Conservation (phyloP, 2,329 filamentous ascomycete genomes). For the Chaetothyriales sp. region DNA sequence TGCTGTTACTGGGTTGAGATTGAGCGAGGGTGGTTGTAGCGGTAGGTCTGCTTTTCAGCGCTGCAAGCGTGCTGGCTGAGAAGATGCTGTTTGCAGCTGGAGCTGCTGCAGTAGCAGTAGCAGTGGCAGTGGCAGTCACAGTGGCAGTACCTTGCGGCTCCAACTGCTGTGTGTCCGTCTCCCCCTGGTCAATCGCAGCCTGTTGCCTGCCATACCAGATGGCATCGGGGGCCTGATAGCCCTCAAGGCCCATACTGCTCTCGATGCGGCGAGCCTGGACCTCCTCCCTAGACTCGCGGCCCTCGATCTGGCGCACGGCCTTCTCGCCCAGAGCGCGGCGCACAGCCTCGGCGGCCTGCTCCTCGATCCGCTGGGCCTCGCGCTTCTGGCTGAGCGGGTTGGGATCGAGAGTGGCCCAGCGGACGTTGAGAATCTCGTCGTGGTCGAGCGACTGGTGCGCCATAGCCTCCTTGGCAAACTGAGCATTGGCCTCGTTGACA, state of each 20-base stretch:
- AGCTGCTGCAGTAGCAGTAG: conserved; percentile 19
- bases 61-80: conserved; percentile 65
- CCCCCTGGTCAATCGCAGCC: conserved; percentile 9
- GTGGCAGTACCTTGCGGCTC: neutral
- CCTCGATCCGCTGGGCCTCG: conserved; percentile 75
- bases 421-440: conserved; percentile 81
- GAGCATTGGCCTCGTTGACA: conserved; percentile 70
- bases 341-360: conserved; percentile 91
- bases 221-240: conserved; percentile 86
- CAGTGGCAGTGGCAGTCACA: neutral
- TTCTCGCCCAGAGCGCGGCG: conserved; percentile 72
- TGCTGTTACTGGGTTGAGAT: conserved; percentile 36
- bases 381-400: conserved; percentile 90
- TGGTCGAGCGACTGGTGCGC: conserved; percentile 85
- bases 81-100: conserved; percentile 55
- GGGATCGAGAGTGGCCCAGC: conserved; percentile 93
- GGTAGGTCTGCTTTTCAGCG: conserved; percentile 45
- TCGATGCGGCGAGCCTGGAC: conserved; percentile 85
- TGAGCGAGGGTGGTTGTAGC: conserved; percentile 29
- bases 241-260: conserved; percentile 62
- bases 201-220: conserved; percentile 66
- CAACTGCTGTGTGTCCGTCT: no score
- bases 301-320: conserved; percentile 87
- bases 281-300: conserved; percentile 67
- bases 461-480: conserved; percentile 93